Base-by-base conservation (phyloP, 192 early-diverging fungal species). In the Chytriomyces sp. region DNA sequence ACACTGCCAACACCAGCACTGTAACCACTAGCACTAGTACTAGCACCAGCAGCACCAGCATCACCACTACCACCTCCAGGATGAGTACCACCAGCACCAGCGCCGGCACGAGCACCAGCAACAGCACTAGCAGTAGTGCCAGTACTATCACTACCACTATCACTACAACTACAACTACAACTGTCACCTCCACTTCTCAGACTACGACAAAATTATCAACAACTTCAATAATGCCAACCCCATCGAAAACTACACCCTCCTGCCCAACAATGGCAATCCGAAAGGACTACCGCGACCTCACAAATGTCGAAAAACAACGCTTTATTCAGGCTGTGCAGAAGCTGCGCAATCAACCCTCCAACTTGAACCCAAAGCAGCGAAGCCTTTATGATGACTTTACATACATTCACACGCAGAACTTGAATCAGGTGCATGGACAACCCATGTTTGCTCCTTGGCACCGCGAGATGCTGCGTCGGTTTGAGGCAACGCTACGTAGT, bases 371-470 rank as follows among this genome's bases (percentile, higher is more conserved):
- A n/a, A 44, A 44, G 8, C 10, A 44, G 22, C 17, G 64, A 1
- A 41, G 44, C 44, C 26, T 41, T 7, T 66, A 36, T 8, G 64
- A 66, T 4, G 64, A 66, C 44, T n/a, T 66, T 14, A 40, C 41
- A 22, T 25, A 28, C 17, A 52, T 52, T n/a, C 64, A 66, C 32
- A 10, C 64, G 1, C 19, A 30, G 14, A 40, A 34, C 64, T 52
- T 66, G 40, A 52, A 34, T 17, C 28, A 14, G 22, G 52, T 66
- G 3, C 64, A 66, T 4, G 30, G 37, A 52, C 10, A 38, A 19
- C 44, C 57, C 53, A 31, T 69, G 33, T 68, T 75, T 54, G 44
- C 68, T 5, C 72, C 80, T 2, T 81, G 75, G 75, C 80, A 81
- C 54, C 77, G 80, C 58, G 28, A 36, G 5, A 70, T 77, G 39